Conservation (phyloP, 441 rosid genomes). For the Aquilaria agallochum region DNA sequence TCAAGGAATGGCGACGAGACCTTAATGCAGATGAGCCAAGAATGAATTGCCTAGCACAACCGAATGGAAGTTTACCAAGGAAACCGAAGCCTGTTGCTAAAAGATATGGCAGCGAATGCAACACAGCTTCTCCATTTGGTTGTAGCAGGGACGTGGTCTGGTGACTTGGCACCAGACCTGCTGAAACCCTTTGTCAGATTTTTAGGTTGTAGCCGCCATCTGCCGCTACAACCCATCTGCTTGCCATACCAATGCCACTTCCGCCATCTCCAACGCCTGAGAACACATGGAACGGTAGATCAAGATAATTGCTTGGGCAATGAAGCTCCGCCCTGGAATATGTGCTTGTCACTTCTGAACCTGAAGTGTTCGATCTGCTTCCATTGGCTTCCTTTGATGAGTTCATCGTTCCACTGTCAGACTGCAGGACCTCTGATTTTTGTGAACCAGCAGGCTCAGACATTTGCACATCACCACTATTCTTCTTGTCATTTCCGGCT, state of each 20-base stretch:
- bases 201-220: constrained; percentile 43
- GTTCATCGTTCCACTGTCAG: constrained; percentile 50
- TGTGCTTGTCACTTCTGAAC: constrained; percentile 69
- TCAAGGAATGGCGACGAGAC: constrained; percentile 18
- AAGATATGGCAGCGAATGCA: constrained; percentile 5
- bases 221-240: constrained; percentile 56
- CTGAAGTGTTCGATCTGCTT: constrained; percentile 38
- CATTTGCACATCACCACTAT: constrained; percentile 8
- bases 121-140: constrained; percentile 28
- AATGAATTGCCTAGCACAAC: constrained; percentile 80
- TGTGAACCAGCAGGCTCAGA: constrained; percentile 55
- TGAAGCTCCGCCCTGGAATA: constrained; percentile 25
- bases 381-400: constrained; percentile 34
- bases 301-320: constrained; percentile 20
- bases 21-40: constrained; percentile 67
- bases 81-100: constrained; percentile 10
- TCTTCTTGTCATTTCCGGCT: constrained; percentile 26
- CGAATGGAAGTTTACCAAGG: constrained; percentile 26
- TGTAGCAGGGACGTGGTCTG: constrained; percentile 20
- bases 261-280: constrained; percentile 36
- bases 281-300: constrained; percentile 23
- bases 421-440: constrained; percentile 65
- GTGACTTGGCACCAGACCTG: constrained; percentile 20
- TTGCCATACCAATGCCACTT: constrained; percentile 41
- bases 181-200: constrained; percentile 24